Evolutionary conservation across 225 moss, liverwort and hornwort species (phyloP).

Genomic region (Marchantia polymorpha): DNA sequence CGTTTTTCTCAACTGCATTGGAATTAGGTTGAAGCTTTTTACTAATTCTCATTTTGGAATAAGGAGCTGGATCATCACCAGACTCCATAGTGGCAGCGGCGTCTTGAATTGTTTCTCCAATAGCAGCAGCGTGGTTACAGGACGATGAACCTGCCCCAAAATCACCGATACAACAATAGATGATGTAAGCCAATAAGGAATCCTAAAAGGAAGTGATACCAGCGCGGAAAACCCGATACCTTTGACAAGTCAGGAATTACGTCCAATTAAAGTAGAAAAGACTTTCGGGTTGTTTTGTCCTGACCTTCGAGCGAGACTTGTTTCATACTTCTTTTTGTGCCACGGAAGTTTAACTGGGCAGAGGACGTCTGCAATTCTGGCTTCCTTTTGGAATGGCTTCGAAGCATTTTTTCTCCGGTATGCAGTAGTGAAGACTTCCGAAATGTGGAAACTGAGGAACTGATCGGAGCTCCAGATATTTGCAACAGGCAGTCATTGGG

Average conservation of each 20-base stretch:
- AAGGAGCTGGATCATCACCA: neutral
- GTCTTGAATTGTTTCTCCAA: constrained; percentile 10
- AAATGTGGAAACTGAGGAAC: constrained; percentile 30
- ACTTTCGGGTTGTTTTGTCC: neutral
- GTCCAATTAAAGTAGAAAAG: neutral
- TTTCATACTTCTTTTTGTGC: constrained; percentile 2
- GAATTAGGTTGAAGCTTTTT: neutral
- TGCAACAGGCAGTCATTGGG: constrained; percentile 82
- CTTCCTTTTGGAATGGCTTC: constrained; percentile 12
- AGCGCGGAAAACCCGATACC: neutral
- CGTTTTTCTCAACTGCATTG: neutral
- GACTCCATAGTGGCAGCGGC: neutral
- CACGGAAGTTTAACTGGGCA: neutral
- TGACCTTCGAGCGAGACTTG: constrained; percentile 8
- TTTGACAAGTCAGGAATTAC: neutral
- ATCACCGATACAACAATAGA: neutral
- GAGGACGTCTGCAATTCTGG: constrained; percentile 5
- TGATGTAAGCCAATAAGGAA: neutral
- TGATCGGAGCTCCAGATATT: constrained; percentile 65
- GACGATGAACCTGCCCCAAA: constrained; percentile 16
- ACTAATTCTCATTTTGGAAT: neutral
- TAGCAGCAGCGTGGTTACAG: neutral
- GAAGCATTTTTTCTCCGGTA: constrained; percentile 37
- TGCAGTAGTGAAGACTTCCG: constrained; percentile 28
- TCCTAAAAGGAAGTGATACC: neutral